A percentile compares a stretch with the other conserved stretches of the same genome.
These are phyloP conservation scores for Cercospora sp. DNA, from an alignment of 2,329 filamentous ascomycete species.

Conservation along the genomic window DNA sequence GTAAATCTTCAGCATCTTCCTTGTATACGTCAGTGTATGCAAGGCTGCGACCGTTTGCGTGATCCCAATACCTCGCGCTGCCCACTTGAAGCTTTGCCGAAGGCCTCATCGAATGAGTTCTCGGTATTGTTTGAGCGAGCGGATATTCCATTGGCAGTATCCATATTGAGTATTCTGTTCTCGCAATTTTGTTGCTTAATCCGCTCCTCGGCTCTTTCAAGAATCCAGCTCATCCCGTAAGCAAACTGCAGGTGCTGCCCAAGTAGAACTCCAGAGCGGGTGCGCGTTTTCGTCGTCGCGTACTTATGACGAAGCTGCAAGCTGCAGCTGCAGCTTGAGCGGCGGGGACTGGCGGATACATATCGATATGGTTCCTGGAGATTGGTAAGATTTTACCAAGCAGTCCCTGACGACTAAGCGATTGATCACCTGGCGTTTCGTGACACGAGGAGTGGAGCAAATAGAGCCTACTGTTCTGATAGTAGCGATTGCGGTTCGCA, in stretches of 20 bases:
- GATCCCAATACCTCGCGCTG: conserved; percentile 14
- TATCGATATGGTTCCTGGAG: conserved; percentile 10
- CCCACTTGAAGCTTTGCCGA: conserved; percentile 12
- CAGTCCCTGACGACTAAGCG: background rate
- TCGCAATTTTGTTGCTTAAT: conserved; percentile 5
- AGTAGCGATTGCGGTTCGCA: background rate
- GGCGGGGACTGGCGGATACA: background rate
- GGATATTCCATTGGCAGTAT: conserved; percentile 2
- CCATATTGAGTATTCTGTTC: conserved; percentile 13
- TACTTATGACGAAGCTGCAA: conserved; percentile 13
- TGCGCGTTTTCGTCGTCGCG: background rate
- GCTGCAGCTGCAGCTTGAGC: conserved; percentile 3
- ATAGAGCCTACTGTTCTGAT: background rate
- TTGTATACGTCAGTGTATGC: conserved; percentile 18
- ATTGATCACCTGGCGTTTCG: background rate
- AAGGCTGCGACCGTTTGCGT: background rate
- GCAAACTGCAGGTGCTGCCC: background rate
- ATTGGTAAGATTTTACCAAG: conserved; percentile 10
- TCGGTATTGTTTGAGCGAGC: background rate
- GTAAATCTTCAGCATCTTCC: conserved; percentile 14
- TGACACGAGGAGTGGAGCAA: background rate
- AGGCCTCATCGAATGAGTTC: conserved; percentile 8
- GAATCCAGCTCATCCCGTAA: conserved; percentile 1
- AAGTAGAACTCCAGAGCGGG: background rate
- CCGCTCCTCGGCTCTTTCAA: background rate